These are phyloP conservation scores for Elaeagnus macrophylla DNA, from an alignment of 306 rosid genomes.

Conservation along the genomic window DNA sequence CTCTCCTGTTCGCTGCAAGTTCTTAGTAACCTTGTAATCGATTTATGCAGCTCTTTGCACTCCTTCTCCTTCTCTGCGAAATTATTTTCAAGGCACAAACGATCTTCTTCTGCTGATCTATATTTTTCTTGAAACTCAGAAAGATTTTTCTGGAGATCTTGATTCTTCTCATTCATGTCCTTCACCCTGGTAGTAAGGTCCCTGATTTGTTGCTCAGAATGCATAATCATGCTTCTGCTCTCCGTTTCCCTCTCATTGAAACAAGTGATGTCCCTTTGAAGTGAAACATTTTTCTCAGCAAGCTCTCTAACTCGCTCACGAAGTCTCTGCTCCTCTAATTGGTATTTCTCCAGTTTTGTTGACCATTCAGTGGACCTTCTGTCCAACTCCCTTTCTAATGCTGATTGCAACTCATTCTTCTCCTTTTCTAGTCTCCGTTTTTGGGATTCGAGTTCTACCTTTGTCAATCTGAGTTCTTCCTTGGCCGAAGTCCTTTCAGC, in stretches of 20 bases:
- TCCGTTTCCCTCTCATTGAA: conserved; percentile 61
- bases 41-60: conserved; percentile 71
- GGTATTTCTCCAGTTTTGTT: conserved; percentile 75
- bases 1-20: conserved; percentile 89
- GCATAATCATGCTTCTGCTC: conserved; percentile 36
- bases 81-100: conserved; percentile 43
- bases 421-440: conserved; percentile 68
- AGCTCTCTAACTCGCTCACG: conserved; percentile 97
- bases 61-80: conserved; percentile 75
- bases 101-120: conserved; percentile 46
- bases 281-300: conserved; percentile 91
- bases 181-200: conserved; percentile 45
- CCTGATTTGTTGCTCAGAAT: conserved; percentile 50
- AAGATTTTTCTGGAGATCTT: conserved; percentile 42
- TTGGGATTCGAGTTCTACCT: conserved; percentile 49
- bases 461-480: conserved; percentile 53
- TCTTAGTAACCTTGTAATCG: conserved; percentile 61
- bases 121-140: conserved; percentile 54
- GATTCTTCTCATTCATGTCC: conserved; percentile 45
- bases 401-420: conserved; percentile 77
- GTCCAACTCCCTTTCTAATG: conserved; percentile 82
- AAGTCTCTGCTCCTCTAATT: conserved; percentile 78
- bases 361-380: conserved; percentile 98
- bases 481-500: conserved; percentile 57
- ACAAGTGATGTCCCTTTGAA: conserved; percentile 82